A percentile compares a stretch with the other conserved stretches of the same genome.
phyloP scores from a whole-genome alignment of 2,329 filamentous ascomycete species.

The Colletotrichum tamarilloi region DNA sequence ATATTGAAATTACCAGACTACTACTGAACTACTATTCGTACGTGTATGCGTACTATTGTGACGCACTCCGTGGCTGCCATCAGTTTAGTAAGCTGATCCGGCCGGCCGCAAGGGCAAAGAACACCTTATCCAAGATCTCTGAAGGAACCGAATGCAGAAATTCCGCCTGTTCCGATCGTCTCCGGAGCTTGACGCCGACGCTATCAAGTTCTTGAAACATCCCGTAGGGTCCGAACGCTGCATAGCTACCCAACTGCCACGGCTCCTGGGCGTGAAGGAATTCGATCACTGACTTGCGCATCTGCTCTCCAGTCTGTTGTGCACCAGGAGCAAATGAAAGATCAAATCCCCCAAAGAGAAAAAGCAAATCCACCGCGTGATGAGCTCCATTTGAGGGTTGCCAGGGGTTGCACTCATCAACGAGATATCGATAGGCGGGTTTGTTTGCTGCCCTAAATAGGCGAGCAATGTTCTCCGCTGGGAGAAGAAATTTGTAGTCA shows the following conservation, averaged over 20 bases:
- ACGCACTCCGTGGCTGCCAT: not conserved
- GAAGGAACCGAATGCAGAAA: slow-evolving; percentile 43
- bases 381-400: slow-evolving; percentile 57
- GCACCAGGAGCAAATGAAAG: slow-evolving; percentile 48
- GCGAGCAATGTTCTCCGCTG: slow-evolving; percentile 37
- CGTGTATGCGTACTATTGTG: too few species aligned
- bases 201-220: slow-evolving; percentile 45
- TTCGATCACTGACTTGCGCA: slow-evolving; percentile 52
- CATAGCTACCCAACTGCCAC: slow-evolving; percentile 46
- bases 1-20: not conserved
- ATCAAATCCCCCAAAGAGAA: slow-evolving; percentile 55
- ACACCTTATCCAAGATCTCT: slow-evolving; percentile 34
- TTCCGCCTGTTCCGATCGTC: slow-evolving; percentile 42
- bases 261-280: slow-evolving; percentile 51
- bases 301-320: slow-evolving; percentile 44
- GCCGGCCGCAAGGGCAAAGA: slow-evolving; percentile 46
- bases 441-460: slow-evolving; percentile 38
- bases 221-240: slow-evolving; percentile 54
- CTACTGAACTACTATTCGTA: not conserved
- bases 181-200: slow-evolving; percentile 43
- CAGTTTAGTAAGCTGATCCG: slow-evolving; percentile 53
- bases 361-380: slow-evolving; percentile 58
- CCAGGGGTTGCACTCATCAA: slow-evolving; percentile 60
- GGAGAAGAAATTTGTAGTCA: slow-evolving; percentile 46
- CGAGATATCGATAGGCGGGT: slow-evolving; percentile 50